phyloP scores from a whole-genome alignment of 305 asterid species.

The Fraxinus nigra region DNA sequence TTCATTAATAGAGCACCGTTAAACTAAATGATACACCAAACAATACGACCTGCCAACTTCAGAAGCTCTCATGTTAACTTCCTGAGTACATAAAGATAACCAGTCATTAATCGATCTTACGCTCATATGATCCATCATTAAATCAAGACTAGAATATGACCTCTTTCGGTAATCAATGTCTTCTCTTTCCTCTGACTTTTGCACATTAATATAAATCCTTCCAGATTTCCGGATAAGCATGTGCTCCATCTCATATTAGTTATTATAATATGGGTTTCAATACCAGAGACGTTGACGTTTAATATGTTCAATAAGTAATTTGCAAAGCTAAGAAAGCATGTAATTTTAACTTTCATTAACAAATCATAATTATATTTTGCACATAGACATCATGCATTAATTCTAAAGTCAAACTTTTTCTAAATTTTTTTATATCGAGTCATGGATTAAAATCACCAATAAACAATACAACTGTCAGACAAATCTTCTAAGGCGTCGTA shows the following conservation, averaged over 20 bases:
- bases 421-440: neutral
- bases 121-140: slow-evolving; percentile 18
- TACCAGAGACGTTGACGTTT: slow-evolving; percentile 29
- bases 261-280: slow-evolving; percentile 22
- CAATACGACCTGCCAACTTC: slow-evolving; percentile 3
- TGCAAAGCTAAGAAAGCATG: slow-evolving; percentile 10
- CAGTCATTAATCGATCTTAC: neutral
- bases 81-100: neutral
- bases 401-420: slow-evolving; percentile 19
- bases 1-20: neutral
- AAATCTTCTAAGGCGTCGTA: neutral
- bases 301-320: slow-evolving; percentile 27
- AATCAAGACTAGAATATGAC: slow-evolving; percentile 18
- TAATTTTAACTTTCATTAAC: slow-evolving; percentile 9
- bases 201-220: neutral
- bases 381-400: slow-evolving; percentile 13
- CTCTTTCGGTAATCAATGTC: slow-evolving; percentile 21
- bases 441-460: neutral
- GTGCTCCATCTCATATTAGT: slow-evolving; percentile 29
- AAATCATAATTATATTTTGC: slow-evolving; percentile 9
- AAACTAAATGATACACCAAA: neutral
- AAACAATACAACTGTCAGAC: neutral
- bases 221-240: slow-evolving; percentile 24
- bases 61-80: slow-evolving; percentile 2
- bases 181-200: slow-evolving; percentile 34